Evolutionary conservation across 1,139 yeast genomes (phyloP).

Genomic region (Saccharomyces hybrid): DNA sequence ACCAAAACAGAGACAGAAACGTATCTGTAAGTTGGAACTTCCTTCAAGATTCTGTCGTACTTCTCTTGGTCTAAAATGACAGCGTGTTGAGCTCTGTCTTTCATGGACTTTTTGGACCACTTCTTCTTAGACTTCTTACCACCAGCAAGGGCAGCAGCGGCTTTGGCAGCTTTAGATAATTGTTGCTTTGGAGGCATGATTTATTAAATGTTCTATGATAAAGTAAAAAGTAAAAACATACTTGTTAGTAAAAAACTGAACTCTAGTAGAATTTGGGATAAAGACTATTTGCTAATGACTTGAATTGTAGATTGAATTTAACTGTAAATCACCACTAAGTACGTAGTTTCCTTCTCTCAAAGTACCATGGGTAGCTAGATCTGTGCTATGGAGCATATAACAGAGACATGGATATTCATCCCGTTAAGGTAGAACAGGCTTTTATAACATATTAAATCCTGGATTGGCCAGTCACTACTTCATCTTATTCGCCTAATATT

Average conservation of each 20-base stretch:
- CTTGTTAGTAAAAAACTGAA: neutral
- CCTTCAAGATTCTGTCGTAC: conserved; percentile 98
- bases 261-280: conserved; percentile 62
- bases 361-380: neutral
- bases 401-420: neutral
- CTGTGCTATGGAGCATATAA: neutral
- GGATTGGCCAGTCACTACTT: neutral
- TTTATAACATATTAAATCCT: neutral
- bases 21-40: conserved; percentile 97
- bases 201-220: conserved; percentile 12
- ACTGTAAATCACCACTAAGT: neutral
- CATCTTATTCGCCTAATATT: neutral
- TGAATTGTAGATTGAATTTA: neutral
- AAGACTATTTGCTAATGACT: neutral
- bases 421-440: neutral
- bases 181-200: conserved; percentile 99
- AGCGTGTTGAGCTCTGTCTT: conserved; percentile 98
- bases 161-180: conserved; percentile 99
- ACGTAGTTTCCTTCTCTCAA: neutral
- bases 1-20: conserved; percentile 97
- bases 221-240: neutral
- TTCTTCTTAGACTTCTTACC: conserved; percentile 99
- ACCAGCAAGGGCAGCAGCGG: conserved; percentile 99
- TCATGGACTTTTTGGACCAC: conserved; percentile 99
- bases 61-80: conserved; percentile 94